Percentiles rank a stretch among this genome's conserved stretches.
Evolutionary conservation across 148 eudicot species (phyloP).

Genomic region (Euryodendron excelsum): DNA sequence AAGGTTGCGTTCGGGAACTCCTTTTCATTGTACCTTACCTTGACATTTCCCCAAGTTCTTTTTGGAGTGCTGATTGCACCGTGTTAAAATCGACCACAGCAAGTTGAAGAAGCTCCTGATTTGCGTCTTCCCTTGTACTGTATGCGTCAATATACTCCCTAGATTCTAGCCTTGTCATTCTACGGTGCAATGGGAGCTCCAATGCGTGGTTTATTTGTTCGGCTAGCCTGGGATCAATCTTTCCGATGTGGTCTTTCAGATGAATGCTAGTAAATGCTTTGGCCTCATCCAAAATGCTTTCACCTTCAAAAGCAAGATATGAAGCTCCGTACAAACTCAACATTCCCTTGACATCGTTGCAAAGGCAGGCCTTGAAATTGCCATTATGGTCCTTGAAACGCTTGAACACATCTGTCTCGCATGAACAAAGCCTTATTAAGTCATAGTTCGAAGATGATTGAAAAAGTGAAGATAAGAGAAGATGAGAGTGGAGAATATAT

Average conservation of each 20-base stretch:
- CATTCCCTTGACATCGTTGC: slow-evolving; percentile 25
- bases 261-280: slow-evolving; percentile 7
- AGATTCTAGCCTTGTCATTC: slow-evolving; percentile 11
- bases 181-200: slow-evolving; percentile 17
- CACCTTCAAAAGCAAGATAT: slow-evolving; percentile 30
- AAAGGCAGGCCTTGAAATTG: slow-evolving; percentile 15
- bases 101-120: slow-evolving; percentile 12
- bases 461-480: too few relatives aligned
- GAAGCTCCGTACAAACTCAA: slow-evolving; percentile 49
- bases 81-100: slow-evolving; percentile 19
- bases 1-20: too few relatives aligned
- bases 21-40: neutral
- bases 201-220: slow-evolving; percentile 2
- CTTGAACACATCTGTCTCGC: slow-evolving; percentile 28
- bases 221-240: neutral
- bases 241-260: neutral
- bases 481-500: too few relatives aligned
- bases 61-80: slow-evolving; percentile 3
- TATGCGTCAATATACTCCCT: neutral
- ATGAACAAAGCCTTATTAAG: too few relatives aligned
- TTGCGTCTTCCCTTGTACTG: neutral
- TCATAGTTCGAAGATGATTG: too few relatives aligned
- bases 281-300: slow-evolving; percentile 29
- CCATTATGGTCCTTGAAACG: slow-evolving; percentile 29
- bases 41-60: slow-evolving; percentile 22